phyloP scores from a whole-genome alignment of 768 basidiomycete species.

The Trametopsis cervina region DNA sequence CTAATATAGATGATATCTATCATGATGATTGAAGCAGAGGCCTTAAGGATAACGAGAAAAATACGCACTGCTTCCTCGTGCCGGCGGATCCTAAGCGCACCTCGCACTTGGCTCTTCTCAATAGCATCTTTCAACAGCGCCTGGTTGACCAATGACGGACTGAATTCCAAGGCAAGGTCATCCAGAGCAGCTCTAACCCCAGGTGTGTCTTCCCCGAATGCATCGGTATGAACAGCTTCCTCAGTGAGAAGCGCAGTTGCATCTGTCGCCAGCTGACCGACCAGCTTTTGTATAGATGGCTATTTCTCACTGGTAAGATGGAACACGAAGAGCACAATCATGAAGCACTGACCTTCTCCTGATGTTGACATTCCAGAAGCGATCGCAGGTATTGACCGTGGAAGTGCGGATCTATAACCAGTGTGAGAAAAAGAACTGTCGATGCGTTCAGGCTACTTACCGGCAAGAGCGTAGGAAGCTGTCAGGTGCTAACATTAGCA shows the following conservation, averaged over 20 bases:
- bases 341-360: slow-evolving; percentile 60
- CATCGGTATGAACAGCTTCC: slow-evolving; percentile 57
- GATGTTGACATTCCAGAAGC: slow-evolving; percentile 71
- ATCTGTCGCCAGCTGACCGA: slow-evolving; percentile 55
- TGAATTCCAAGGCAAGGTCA: slow-evolving; percentile 46
- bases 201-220: slow-evolving; percentile 43
- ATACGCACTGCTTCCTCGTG: slow-evolving; percentile 43
- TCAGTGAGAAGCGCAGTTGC: slow-evolving; percentile 53
- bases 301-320: slow-evolving; percentile 19
- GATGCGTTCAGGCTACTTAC: slow-evolving; percentile 29
- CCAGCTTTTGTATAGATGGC: slow-evolving; percentile 74
- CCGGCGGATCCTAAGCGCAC: slow-evolving; percentile 36
- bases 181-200: slow-evolving; percentile 41
- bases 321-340: not conserved
- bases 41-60: slow-evolving; percentile 1
- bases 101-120: slow-evolving; percentile 35
- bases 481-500: slow-evolving; percentile 11
- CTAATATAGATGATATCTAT: slow-evolving; percentile 55
- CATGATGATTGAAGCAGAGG: not conserved
- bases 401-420: slow-evolving; percentile 42
- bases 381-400: slow-evolving; percentile 53
- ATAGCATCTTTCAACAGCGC: slow-evolving; percentile 37
- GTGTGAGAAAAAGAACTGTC: not conserved
- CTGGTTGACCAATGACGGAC: slow-evolving; percentile 33
- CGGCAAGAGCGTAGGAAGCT: slow-evolving; percentile 66